phyloP scores from a whole-genome alignment of 2,329 filamentous ascomycete species.

The Diaporthe ilicicola region DNA sequence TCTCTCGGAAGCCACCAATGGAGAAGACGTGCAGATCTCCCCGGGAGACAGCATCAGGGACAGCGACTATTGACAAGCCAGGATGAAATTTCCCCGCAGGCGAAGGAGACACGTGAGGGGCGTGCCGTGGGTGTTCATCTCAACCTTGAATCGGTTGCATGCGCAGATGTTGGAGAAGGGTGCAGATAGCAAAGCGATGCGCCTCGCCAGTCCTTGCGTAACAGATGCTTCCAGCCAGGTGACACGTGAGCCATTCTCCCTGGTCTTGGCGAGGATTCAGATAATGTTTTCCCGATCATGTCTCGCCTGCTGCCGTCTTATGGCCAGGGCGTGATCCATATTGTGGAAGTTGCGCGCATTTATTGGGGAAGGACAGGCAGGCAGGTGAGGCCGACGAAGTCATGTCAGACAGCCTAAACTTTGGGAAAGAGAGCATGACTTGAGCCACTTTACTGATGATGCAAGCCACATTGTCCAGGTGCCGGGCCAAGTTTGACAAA shows the following conservation, averaged over 20 bases:
- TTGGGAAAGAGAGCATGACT: background rate
- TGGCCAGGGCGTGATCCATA: too few relatives aligned
- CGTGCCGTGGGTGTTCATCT: background rate
- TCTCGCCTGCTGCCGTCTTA: background rate
- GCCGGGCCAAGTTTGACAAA: background rate
- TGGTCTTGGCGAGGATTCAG: background rate
- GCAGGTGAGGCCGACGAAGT: background rate
- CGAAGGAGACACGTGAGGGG: background rate
- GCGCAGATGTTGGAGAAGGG: background rate
- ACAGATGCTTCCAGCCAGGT: background rate
- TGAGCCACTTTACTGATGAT: too few relatives aligned
- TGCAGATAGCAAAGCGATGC: background rate
- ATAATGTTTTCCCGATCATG: background rate
- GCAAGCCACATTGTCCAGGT: background rate
- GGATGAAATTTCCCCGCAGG: slow-evolving; percentile 10
- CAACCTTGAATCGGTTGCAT: background rate
- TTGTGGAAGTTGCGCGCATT: too few relatives aligned
- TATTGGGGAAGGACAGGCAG: background rate
- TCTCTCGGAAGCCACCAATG: background rate
- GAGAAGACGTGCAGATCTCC: background rate
- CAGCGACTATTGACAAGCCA: background rate
- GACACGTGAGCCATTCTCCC: slow-evolving; percentile 11
- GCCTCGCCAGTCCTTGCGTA: background rate
- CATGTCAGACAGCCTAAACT: background rate
- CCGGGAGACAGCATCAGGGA: background rate